Conservation (phyloP, 2,329 filamentous ascomycete genomes). For the Berkeleyomyces rouxiae region DNA sequence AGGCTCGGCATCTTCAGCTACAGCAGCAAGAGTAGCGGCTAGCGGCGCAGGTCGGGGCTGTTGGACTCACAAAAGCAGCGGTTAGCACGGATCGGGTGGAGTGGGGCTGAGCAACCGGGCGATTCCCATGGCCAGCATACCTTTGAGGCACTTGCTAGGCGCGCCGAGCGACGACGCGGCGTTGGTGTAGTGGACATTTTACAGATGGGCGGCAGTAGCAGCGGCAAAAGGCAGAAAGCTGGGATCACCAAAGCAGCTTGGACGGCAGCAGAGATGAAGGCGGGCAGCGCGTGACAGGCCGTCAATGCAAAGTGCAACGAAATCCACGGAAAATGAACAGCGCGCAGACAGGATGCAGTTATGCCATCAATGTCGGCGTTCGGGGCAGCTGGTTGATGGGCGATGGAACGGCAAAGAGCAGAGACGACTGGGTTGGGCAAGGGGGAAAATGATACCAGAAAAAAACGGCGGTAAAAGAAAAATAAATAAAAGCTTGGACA, state of each 20-base stretch:
- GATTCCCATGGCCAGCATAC: conserved; percentile 17
- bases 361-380: neutral
- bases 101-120: neutral
- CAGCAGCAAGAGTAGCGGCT: conserved; percentile 24
- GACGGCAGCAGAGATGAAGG: neutral
- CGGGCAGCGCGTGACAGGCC: neutral
- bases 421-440: neutral
- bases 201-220: neutral
- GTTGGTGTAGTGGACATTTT: conserved; percentile 22
- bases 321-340: neutral
- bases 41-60: conserved; percentile 19
- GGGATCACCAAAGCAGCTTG: neutral
- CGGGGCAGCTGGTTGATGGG: too few relatives aligned
- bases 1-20: conserved; percentile 29
- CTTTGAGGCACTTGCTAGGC: conserved; percentile 25
- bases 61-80: neutral
- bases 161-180: conserved; percentile 29
- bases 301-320: neutral
- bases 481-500: neutral
- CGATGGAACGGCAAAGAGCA: neutral
- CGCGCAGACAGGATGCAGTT: neutral
- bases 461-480: neutral
- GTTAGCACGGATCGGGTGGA: conserved; percentile 13
- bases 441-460: neutral
- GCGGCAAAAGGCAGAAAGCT: neutral